phyloP scores from a whole-genome alignment of 441 rosid genomes.

The Flueggea neowawraea region DNA sequence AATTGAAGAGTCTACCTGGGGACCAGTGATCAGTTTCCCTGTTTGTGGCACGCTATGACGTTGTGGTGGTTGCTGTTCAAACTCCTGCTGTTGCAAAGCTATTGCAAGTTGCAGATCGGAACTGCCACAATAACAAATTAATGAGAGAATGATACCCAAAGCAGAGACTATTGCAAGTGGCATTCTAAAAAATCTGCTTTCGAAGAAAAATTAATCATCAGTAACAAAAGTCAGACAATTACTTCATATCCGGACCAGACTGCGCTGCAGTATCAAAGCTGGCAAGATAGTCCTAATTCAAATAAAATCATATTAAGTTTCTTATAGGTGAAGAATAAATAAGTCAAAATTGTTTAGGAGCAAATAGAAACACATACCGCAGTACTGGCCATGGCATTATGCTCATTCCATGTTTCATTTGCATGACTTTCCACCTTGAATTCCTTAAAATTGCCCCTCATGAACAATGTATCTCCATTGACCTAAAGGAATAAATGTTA shows the following conservation, averaged over 20 bases:
- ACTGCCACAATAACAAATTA: conserved; percentile 38
- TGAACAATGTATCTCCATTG: conserved; percentile 88
- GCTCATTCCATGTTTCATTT: conserved; percentile 74
- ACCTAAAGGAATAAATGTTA: conserved; percentile 45
- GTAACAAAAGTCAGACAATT: conserved; percentile 25
- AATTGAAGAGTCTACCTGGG: conserved; percentile 57
- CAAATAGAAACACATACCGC: conserved; percentile 44
- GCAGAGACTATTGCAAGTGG: no score
- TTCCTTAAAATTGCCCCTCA: conserved; percentile 89
- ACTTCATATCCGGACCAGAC: conserved; percentile 67
- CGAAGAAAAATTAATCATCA: conserved; percentile 1
- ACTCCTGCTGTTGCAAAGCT: conserved; percentile 95
- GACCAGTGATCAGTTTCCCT: conserved; percentile 76
- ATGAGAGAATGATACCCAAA: no score
- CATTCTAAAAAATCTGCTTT: no score
- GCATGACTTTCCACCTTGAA: conserved; percentile 69
- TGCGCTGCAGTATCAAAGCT: conserved; percentile 67
- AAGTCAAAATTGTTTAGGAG: conserved; percentile 9
- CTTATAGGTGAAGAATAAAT: not conserved
- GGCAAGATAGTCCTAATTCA: conserved; percentile 87
- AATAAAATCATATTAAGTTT: conserved; percentile 13
- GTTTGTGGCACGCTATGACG: conserved; percentile 55
- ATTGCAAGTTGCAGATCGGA: conserved; percentile 95
- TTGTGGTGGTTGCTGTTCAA: conserved; percentile 67
- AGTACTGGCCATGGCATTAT: conserved; percentile 70